Percentiles rank a stretch among this genome's conserved stretches.
Evolutionary conservation across 257 asterid genomes (phyloP).

Genomic region (Rhazya stricta): DNA sequence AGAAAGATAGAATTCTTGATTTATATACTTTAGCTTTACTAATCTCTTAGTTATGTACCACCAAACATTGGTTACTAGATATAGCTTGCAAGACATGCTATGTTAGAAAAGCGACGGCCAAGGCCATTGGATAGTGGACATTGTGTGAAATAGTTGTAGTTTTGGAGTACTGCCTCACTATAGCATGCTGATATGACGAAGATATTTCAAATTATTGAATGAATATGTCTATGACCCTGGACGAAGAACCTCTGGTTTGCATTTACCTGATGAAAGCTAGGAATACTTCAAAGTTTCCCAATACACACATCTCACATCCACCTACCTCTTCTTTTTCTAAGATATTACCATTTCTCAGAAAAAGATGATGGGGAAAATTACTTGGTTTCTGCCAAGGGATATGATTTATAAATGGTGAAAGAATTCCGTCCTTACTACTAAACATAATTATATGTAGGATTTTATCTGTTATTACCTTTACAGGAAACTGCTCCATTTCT

Average conservation of each 20-base stretch:
- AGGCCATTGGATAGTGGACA: conserved; percentile 6
- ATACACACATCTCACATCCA: background rate
- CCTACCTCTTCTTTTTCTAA: background rate
- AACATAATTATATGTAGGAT: background rate
- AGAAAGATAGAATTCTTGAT: background rate
- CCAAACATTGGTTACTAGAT: background rate
- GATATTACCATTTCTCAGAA: no score
- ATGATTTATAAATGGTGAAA: background rate
- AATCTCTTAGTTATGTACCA: background rate
- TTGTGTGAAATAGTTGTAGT: background rate
- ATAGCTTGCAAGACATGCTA: conserved; percentile 14
- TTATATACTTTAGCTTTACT: conserved; percentile 2
- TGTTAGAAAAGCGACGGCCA: conserved; percentile 5
- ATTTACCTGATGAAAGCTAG: background rate
- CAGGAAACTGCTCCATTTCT: background rate
- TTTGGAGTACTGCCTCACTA: background rate
- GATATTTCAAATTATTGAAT: background rate
- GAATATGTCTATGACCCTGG: background rate
- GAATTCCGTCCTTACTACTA: background rate
- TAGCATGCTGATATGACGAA: background rate
- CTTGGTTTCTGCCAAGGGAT: background rate
- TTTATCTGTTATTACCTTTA: background rate
- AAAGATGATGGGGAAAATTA: background rate
- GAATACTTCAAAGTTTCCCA: background rate
- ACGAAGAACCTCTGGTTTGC: background rate